Evolutionary conservation across 495 filamentous ascomycete genomes (phyloP).

Genomic region (Talaromyces thailandensis): DNA sequence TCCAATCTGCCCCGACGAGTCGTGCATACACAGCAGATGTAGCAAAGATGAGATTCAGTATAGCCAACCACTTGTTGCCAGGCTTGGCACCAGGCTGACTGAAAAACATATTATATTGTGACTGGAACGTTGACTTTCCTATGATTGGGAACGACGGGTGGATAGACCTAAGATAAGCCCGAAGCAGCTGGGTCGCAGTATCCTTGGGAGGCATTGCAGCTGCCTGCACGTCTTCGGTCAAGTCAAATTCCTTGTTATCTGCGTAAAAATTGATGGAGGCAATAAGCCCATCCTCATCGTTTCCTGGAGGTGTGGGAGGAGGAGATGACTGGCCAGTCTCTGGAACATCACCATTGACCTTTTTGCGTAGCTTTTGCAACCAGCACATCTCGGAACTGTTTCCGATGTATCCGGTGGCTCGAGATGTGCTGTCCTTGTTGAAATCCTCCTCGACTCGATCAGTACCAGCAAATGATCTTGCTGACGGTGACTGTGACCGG

Average conservation of each 20-base stretch:
- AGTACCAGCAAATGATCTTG: slow-evolving; percentile 39
- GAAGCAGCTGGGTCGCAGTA: slow-evolving; percentile 44
- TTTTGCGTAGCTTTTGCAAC: slow-evolving; percentile 39
- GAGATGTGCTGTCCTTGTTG: slow-evolving; percentile 37
- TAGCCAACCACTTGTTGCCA: slow-evolving; percentile 44
- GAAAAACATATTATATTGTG: slow-evolving; percentile 37
- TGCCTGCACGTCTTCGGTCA: slow-evolving; percentile 34
- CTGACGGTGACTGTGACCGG: slow-evolving; percentile 17
- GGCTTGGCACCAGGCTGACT: slow-evolving; percentile 28
- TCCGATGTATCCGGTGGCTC: slow-evolving; percentile 48
- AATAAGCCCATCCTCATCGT: slow-evolving; percentile 19
- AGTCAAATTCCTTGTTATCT: slow-evolving; percentile 41
- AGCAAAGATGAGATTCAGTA: slow-evolving; percentile 56
- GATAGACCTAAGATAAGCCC: slow-evolving; percentile 49
- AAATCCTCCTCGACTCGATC: slow-evolving; percentile 53
- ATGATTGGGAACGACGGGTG: slow-evolving; percentile 55
- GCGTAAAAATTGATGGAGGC: slow-evolving; percentile 35
- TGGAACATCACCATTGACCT: slow-evolving; percentile 19
- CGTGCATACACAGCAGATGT: slow-evolving; percentile 45
- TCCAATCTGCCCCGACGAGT: slow-evolving; percentile 33
- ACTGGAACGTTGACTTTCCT: slow-evolving; percentile 43
- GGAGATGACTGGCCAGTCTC: slow-evolving; percentile 20
- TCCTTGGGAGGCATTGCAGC: slow-evolving; percentile 40
- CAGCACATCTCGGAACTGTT: slow-evolving; percentile 53
- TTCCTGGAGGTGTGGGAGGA: slow-evolving; percentile 17